Evolutionary conservation across 805 yeast genomes (phyloP).

Genomic region (Metschnikowia aberdeeniae): DNA sequence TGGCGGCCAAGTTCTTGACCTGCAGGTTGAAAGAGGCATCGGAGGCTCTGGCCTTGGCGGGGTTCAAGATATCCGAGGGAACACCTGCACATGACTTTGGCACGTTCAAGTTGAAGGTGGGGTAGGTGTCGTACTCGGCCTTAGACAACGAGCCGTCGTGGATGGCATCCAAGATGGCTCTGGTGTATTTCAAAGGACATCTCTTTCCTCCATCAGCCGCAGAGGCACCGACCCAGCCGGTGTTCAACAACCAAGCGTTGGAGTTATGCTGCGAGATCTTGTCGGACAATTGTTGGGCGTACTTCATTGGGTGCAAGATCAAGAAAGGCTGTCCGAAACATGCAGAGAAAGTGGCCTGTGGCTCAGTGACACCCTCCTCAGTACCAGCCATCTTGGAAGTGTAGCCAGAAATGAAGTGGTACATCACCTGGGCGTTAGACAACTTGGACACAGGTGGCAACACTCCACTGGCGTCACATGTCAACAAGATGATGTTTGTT

Average conservation of each 20-base stretch:
- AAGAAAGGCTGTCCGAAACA: constrained; percentile 99
- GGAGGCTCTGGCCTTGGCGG: constrained; percentile 58
- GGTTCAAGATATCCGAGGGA: constrained; percentile 82
- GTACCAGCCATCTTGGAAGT: constrained; percentile 99
- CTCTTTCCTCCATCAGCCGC: constrained; percentile 93
- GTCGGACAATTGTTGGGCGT: constrained; percentile 92
- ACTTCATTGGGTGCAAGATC: constrained; percentile 96
- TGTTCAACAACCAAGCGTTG: constrained; percentile 92
- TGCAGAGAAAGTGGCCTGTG: constrained; percentile 96
- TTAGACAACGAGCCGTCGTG: constrained; percentile 84
- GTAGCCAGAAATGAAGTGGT: constrained; percentile 97
- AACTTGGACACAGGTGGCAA: constrained; percentile 94
- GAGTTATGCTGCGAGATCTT: constrained; percentile 87
- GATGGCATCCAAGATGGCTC: constrained; percentile 92
- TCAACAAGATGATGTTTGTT: constrained; percentile 82
- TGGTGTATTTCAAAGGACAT: constrained; percentile 95
- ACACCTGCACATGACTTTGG: constrained; percentile 82
- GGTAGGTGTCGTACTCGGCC: constrained; percentile 79
- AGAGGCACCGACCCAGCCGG: constrained; percentile 98
- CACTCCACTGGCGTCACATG: constrained; percentile 98
- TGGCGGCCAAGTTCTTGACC: constrained; percentile 58
- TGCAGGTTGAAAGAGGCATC: constrained; percentile 36
- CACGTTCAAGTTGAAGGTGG: constrained; percentile 79
- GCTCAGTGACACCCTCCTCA: constrained; percentile 97
- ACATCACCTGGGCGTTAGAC: constrained; percentile 95